These are phyloP conservation scores for Teratosphaeria viscida DNA, from an alignment of 2,329 filamentous ascomycete genomes.

Conservation along the genomic window DNA sequence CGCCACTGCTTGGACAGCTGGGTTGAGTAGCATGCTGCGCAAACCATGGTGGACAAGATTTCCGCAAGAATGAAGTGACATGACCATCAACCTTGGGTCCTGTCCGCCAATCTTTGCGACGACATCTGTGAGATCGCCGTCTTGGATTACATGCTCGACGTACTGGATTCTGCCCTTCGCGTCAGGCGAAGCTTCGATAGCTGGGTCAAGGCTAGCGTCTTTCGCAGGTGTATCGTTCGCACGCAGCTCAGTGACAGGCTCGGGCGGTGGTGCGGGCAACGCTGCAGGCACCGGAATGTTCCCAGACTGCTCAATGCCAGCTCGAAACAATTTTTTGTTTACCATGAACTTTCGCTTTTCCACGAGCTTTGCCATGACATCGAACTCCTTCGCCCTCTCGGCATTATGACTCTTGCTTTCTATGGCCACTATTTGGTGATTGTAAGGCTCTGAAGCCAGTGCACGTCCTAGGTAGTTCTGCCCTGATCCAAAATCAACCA, in stretches of 20 bases:
- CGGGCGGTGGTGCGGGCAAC: slow-evolving; percentile 15
- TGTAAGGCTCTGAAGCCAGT: slow-evolving; percentile 75
- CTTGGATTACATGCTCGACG: slow-evolving; percentile 61
- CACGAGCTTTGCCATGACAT: slow-evolving; percentile 68
- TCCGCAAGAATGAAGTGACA: slow-evolving; percentile 94
- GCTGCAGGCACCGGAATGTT: slow-evolving; percentile 3
- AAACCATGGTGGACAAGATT: slow-evolving; percentile 95
- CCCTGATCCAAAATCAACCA: slow-evolving; percentile 91
- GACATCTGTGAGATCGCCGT: slow-evolving; percentile 60
- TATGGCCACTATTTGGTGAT: slow-evolving; percentile 78
- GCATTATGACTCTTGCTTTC: slow-evolving; percentile 84
- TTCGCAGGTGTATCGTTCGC: slow-evolving; percentile 5
- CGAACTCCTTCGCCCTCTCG: slow-evolving; percentile 69
- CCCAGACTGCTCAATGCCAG: slow-evolving; percentile 24
- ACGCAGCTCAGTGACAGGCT: background rate
- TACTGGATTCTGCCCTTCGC: slow-evolving; percentile 66
- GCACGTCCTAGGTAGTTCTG: slow-evolving; percentile 92
- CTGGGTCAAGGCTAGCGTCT: slow-evolving; percentile 30
- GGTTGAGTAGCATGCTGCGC: slow-evolving; percentile 73
- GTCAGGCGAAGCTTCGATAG: slow-evolving; percentile 45
- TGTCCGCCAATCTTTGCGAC: slow-evolving; percentile 8
- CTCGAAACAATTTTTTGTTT: slow-evolving; percentile 70
- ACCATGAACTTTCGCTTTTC: slow-evolving; percentile 62
- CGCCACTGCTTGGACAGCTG: slow-evolving; percentile 75
- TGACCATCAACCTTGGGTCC: slow-evolving; percentile 57